Evolutionary conservation across 169 alveolate species (phyloP), one percentile per base, ranked within the genome.

Genomic region (Theileria sp.): DNA sequence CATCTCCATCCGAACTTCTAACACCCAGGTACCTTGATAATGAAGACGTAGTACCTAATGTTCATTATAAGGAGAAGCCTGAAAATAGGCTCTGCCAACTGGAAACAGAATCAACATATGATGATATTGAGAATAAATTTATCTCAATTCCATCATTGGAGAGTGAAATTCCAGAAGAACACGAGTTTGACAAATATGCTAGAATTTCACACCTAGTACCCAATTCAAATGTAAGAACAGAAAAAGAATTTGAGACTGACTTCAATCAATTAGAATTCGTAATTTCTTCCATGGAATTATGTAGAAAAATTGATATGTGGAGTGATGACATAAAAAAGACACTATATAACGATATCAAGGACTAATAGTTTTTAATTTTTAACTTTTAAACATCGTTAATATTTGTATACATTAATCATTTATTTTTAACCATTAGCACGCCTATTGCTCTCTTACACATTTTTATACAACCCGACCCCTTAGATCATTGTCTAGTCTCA

Each of bases 1-100:
- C 44, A 19, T 17, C 66, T 30, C 89, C 89, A 32, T 32, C 70
- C 15, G 89, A 83, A 68, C 75, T 83, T 23, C 30, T 74, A 26
- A 83, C 89, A 28, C 86, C 89, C 5, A 17, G 89, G 65, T 50
- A 60, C 38, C 32, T 58, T 12, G 19, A 54, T 21, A 17, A 36
- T 51, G 89, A 60, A 34, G 19, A 62, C 21, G 61, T 28, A n/a
- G 23, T 17, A 34, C 28, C 23, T n/a, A 28, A 15, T 28, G 77
- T 21, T 34, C 51, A 64, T 7, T 60, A 21, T 28, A 62, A 19
- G 17, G 32, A 58, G 68, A 74, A 51, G 25, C 28, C 74, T 23
- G 32, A 28, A 60, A 51, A 58, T 51, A 51, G 23, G 19, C 25
- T 74, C 6, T 36, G 32, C 30, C 80, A 54, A 6, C 19, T 74